Evolutionary conservation across 2,329 filamentous ascomycete genomes (phyloP), one percentile per base, ranked within the genome.

Genomic region (Penicillium digitatum): DNA sequence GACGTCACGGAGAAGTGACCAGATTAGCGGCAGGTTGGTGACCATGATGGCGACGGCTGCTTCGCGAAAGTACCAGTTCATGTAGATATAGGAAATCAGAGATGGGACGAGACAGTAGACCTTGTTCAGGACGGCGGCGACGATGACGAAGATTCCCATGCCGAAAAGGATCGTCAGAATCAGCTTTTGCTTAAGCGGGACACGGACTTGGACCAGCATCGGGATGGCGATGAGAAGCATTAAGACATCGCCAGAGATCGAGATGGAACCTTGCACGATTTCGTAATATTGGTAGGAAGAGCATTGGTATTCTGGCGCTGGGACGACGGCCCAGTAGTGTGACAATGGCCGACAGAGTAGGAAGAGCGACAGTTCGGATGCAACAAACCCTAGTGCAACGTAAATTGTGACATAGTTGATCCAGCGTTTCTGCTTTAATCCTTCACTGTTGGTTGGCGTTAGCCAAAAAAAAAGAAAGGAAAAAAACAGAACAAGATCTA

Each of bases 251-350:
- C 74, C 72, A 1, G 75, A 74, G 43, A 78, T 77, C 16, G 74
- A 76, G 59, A 80, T 76, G 52, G 71, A 71, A 32, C 72, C 75
- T 55, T 78, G 74, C 20, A 76, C 62, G 44, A 78, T 76, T 58
- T 76, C 73, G 58, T 78, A 77, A 59, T 78, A 69, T 42, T 76
- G 74, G 42, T 76, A 77, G 16, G 68, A 70, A 1, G 72, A 72
- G 58, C 76, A 78, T 71, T 78, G 74, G 24, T 65, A 57, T 54
- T 76, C 69, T 1, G 61, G 59, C 4, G 70, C 69, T n/a, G 78
- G 79, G 7, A 81, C 78, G 10, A 81, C 74, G 5, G 79, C 79
- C 77, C 77, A 82, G 58, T 82, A 81, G 47, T 79, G 68, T 5
- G 68, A 63, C 48, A 82, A 71, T 11, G 80, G 80, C 24, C 78